Evolutionary conservation across 2,329 filamentous ascomycete genomes (phyloP).

Genomic region (Fusarium scirpi): DNA sequence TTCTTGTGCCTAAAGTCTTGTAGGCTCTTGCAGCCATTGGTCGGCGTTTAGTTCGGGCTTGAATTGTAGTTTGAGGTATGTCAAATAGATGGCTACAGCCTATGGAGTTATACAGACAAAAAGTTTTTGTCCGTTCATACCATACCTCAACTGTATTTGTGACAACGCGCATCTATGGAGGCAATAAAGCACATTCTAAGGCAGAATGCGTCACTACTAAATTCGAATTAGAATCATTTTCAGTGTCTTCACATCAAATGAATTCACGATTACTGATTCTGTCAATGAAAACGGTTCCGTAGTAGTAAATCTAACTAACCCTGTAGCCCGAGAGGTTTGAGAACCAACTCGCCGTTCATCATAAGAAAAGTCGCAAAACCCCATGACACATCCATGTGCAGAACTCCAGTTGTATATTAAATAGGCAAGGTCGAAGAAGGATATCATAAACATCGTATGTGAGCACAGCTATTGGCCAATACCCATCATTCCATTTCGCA

Average conservation of each 20-base stretch:
- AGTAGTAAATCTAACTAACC: slow-evolving; percentile 14
- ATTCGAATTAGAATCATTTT: no score
- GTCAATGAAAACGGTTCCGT: background rate
- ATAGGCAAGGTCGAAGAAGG: background rate
- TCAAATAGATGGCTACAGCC: background rate
- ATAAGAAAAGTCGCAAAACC: slow-evolving; percentile 6
- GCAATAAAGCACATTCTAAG: background rate
- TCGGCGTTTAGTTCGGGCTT: slow-evolving; percentile 31
- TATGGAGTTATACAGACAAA: background rate
- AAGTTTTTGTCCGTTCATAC: background rate
- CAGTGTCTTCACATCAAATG: background rate
- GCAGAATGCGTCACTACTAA: no score
- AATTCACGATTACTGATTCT: no score
- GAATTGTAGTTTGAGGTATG: background rate
- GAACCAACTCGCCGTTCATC: slow-evolving; percentile 14
- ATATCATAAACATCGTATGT: background rate
- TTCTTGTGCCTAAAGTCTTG: background rate
- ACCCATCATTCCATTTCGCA: background rate
- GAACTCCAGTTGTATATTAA: slow-evolving; percentile 33
- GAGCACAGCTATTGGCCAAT: background rate
- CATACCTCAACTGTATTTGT: background rate
- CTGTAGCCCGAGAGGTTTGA: background rate
- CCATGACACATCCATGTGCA: slow-evolving; percentile 11
- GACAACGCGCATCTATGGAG: background rate
- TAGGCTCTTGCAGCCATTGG: background rate